Evolutionary conservation across 1,284 basidiomycete genomes (phyloP), one percentile per base, ranked within the genome.

Genomic region (Nidula niveotomentosa): DNA sequence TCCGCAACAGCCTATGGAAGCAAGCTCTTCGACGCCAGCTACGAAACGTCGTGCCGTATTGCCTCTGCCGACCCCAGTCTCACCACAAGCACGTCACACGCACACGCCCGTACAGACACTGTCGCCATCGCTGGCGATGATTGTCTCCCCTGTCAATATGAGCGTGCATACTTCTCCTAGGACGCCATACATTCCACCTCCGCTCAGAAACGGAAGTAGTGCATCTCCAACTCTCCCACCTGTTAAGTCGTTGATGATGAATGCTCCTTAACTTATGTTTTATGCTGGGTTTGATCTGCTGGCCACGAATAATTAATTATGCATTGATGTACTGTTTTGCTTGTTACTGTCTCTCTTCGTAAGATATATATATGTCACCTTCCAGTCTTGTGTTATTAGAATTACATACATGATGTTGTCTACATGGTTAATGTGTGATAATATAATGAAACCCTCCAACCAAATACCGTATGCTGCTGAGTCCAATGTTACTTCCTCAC

Each of bases 41-140:
- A 35, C 52, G 10, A 53, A 53, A 36, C 43, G 52, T 12, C 52
- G 52, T 33, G 41, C 37, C 12, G 13, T 45, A 8, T 41, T 49
- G 5, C 45, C 50, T 18, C 30, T 41, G 13, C 50, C 49, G 10
- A 48, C 51, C 23, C 54, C 54, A 8, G 44, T 46, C 23, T 51
- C 49, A 6, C 41, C 53, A 13, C 49, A 7, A 4, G 37, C 23
- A 13, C 49, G 45, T 34, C 58, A 56, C 8, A 46, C 54, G 8
- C 44, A 52, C 12, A 45, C 55, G 41, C 62, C 64, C 9, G 60
- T 66, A 2, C 69, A 70, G 57, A 73, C 67, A 6, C 58, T 73
- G 17, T 73, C 71, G 8, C 71, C 71, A 12, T 73, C 71, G 6
- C 53, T 73, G 44, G 70, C 70, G 2, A 72, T 72, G 65, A 68